Evolutionary conservation across 2,329 filamentous ascomycete species (phyloP), one percentile per base, ranked within the genome.

Genomic region (Fusarium zealandicum): DNA sequence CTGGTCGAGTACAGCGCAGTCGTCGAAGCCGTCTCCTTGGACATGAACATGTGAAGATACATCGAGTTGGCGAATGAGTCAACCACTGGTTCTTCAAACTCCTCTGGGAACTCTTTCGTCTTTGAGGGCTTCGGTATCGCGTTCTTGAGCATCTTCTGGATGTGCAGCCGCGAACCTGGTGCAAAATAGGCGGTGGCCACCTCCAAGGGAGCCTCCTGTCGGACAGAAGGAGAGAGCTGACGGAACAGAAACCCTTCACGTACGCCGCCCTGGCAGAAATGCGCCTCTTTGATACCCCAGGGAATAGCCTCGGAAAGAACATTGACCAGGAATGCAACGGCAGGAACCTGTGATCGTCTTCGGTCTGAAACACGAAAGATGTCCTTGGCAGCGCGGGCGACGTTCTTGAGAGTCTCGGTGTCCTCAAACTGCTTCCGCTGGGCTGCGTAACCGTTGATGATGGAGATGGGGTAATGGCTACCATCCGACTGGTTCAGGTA

Each of bases 191-290:
- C 66, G 0, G 86, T 90, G 1, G 84, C 85, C 0, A 84, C 82
- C 10, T 84, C 74, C 1, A 90, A 71, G 0, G 87, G 86, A 50
- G 83, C 74, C 53, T 85, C 76, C 1, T 73, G 73, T 39, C 84
- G 79, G 8, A 82, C 71, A 1, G 74, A 67, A 0, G 72, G 63
- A 0, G 76, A 57, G 7, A 90, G 77, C 33, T 75, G 76, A 10
- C 78, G 74, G 69, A 86, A 90, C 1, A 90, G 74, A 50, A 82
- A 82, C 0, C 88, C 88, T 73, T 90, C 88, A 25, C 88, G 76
- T 3, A 90, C 86, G 5, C 88, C 88, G 14, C 88, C 88, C 67
- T 90, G 88, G 56, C 86, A 89, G 73, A 90, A 90, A 27, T 84
- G 80, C 2, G 89, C 83, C 30, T 81, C 77, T 35, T 80, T 80